These are phyloP conservation scores for Ascomycota sp. DNA, from an alignment of 2,329 filamentous ascomycete genomes.

Conservation along the genomic window DNA sequence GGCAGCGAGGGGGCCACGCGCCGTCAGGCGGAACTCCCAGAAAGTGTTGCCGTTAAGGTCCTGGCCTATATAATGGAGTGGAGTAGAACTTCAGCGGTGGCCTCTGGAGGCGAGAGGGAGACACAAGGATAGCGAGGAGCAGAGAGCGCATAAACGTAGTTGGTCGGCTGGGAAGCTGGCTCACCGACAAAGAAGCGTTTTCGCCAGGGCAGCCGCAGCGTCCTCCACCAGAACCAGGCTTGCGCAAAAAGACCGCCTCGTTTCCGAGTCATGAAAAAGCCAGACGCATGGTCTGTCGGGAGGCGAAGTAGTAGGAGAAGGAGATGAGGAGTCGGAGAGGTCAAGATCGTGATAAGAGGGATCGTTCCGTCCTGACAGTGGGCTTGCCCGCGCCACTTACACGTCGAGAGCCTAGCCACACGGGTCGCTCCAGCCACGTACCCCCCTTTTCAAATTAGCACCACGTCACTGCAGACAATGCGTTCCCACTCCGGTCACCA, in stretches of 20 bases:
- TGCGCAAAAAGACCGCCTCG: constrained; percentile 16
- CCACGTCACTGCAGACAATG: no score
- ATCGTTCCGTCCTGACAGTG: no score
- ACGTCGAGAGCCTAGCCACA: no score
- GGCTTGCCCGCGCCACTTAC: no score
- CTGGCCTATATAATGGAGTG: constrained; percentile 23
- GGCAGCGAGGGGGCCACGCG: constrained; percentile 13
- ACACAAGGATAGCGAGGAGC: not conserved
- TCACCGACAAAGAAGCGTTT: constrained; percentile 40
- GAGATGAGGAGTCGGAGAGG: not conserved
- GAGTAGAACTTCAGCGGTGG: no score
- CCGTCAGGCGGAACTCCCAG: constrained; percentile 42
- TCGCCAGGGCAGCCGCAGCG: constrained; percentile 41
- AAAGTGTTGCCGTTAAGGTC: constrained; percentile 48
- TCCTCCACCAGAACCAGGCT: constrained; percentile 41
- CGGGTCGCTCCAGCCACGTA: no score
- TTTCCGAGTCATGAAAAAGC: constrained; percentile 13
- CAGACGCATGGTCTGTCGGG: not conserved
- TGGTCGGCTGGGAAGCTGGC: no score
- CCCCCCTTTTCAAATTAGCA: no score
- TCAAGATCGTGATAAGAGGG: not conserved
- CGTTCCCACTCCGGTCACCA: no score
- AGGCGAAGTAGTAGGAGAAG: no score
- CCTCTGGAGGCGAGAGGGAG: no score
- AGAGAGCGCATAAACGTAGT: no score